Evolutionary conservation across 2,329 filamentous ascomycete species (phyloP).

Genomic region (Aspergillus alliaceus): DNA sequence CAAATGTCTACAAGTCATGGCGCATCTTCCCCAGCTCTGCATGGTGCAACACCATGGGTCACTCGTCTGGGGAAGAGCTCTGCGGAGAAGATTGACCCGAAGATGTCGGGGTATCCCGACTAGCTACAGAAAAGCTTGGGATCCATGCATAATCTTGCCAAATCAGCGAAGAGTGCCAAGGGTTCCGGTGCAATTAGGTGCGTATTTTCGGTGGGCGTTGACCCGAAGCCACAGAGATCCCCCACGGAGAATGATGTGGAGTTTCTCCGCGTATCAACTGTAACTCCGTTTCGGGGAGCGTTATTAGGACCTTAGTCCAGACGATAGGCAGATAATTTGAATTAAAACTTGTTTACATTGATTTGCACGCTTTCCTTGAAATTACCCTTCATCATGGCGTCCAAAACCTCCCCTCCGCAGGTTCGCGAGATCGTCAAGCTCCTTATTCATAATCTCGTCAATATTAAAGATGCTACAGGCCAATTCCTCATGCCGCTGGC

Average conservation of each 20-base stretch:
- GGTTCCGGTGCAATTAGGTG: neutral
- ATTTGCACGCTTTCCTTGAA: neutral
- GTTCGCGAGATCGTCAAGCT: slow-evolving; percentile 60
- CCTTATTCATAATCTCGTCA: slow-evolving; percentile 72
- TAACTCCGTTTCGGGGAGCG: neutral
- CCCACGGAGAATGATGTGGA: slow-evolving; percentile 7
- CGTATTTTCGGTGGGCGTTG: slow-evolving; percentile 1
- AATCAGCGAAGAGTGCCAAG: neutral
- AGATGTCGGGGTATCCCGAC: neutral
- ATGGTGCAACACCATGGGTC: neutral
- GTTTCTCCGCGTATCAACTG: slow-evolving; percentile 12
- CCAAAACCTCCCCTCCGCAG: slow-evolving; percentile 28
- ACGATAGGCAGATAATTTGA: neutral
- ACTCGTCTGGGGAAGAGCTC: neutral
- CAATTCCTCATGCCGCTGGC: slow-evolving; percentile 70
- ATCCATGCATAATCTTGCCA: neutral
- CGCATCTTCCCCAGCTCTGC: neutral
- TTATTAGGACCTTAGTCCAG: slow-evolving; percentile 4
- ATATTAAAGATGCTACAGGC: slow-evolving; percentile 73
- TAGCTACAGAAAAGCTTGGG: neutral
- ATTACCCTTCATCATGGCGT: slow-evolving; percentile 15
- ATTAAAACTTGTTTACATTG: neutral
- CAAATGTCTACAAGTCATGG: neutral
- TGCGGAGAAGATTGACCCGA: neutral
- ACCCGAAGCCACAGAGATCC: slow-evolving; percentile 6